These are phyloP conservation scores for Ilex asprella DNA, from an alignment of 257 asterid genomes.

Conservation along the genomic window DNA sequence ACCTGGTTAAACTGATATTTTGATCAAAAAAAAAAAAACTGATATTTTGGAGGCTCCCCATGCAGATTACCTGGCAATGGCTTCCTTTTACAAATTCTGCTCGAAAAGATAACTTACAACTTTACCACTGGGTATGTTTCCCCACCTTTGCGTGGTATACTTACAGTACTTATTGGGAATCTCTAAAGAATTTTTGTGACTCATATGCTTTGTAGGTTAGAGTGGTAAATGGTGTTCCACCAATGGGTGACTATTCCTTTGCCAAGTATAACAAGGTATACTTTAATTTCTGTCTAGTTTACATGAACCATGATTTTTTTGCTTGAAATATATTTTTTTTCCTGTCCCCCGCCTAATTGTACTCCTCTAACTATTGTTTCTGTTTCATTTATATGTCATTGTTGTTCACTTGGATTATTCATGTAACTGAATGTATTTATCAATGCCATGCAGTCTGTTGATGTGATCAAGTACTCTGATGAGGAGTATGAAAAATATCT, in stretches of 20 bases:
- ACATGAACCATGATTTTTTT: background rate
- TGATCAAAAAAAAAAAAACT: no score
- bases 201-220: conserved; percentile 50
- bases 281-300: background rate
- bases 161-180: background rate
- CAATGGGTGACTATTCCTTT: conserved; percentile 90
- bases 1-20: background rate
- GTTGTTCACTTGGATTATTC: background rate
- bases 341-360: no score
- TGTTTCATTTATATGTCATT: background rate
- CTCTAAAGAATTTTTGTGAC: conserved; percentile 2
- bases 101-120: conserved; percentile 76
- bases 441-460: conserved; percentile 65
- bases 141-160: background rate
- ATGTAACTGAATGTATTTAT: conserved; percentile 2
- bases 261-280: conserved; percentile 90
- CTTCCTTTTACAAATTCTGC: conserved; percentile 92
- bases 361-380: background rate
- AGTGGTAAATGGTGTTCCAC: conserved; percentile 89
- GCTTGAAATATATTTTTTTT: no score
- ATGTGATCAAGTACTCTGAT: conserved; percentile 77
- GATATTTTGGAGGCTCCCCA: background rate
- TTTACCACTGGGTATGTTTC: conserved; percentile 83
- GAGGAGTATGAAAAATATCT: conserved; percentile 92
- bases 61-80: conserved; percentile 99